phyloP scores from a whole-genome alignment of 805 yeast genomes.

The Lachancea waltii region DNA sequence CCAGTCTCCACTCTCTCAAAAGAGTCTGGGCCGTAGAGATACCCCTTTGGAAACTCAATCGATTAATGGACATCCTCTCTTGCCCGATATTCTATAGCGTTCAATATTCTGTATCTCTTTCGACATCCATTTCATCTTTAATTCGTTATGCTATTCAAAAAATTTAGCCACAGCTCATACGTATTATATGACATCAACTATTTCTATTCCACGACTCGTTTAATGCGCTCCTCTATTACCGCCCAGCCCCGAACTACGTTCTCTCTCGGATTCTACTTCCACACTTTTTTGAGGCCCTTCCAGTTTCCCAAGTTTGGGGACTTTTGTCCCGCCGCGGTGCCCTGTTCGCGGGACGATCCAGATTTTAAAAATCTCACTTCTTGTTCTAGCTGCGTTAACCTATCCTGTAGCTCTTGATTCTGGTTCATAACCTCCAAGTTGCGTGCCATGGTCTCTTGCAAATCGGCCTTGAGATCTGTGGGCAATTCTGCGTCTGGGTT shows the following conservation, averaged over 20 bases:
- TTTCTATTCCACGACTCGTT: too few species aligned
- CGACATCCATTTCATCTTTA: too few species aligned
- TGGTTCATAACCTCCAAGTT: conserved; percentile 61
- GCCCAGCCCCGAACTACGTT: not conserved
- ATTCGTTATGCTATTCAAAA: too few species aligned
- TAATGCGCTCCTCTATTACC: not conserved
- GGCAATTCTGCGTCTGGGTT: conserved; percentile 35
- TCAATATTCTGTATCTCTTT: not conserved
- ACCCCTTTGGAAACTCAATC: conserved; percentile 13
- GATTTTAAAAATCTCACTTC: conserved; percentile 16
- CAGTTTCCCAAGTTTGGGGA: conserved; percentile 2
- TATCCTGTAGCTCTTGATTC: conserved; percentile 52
- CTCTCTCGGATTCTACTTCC: conserved; percentile 1
- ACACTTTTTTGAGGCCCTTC: conserved; percentile 7
- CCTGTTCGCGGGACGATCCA: not conserved
- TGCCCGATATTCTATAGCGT: too few species aligned
- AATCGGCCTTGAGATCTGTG: conserved; percentile 42
- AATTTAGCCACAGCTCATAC: too few species aligned
- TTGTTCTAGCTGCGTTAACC: conserved; percentile 38
- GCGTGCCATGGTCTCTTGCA: conserved; percentile 53
- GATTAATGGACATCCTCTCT: conserved; percentile 7
- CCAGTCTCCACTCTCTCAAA: conserved; percentile 36
- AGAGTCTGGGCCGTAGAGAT: conserved; percentile 16
- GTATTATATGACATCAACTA: too few species aligned
- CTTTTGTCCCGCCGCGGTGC: not conserved